Conservation (phyloP, 2,329 filamentous ascomycete species). For the Dactylellina sp. region DNA sequence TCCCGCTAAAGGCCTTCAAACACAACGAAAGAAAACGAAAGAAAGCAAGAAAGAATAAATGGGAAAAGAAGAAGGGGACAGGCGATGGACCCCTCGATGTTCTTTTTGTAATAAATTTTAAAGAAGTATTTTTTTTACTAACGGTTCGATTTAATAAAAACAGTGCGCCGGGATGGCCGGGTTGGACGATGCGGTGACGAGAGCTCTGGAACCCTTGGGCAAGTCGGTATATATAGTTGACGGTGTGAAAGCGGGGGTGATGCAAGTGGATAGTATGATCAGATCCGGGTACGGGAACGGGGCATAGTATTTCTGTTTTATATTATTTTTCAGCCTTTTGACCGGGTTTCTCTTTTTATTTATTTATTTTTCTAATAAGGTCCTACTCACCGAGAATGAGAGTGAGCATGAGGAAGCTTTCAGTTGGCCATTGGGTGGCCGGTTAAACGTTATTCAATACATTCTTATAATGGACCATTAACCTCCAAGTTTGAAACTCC, state of each 20-base stretch:
- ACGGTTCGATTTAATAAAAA: constrained; percentile 12
- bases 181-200: constrained; percentile 79
- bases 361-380: constrained; percentile 15
- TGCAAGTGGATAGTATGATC: constrained; percentile 71
- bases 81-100: too few relatives aligned
- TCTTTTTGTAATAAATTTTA: too few relatives aligned
- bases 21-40: not conserved
- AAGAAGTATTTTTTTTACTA: constrained; percentile 25
- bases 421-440: constrained; percentile 36
- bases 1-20: too few relatives aligned
- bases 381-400: constrained; percentile 23
- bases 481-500: constrained; percentile 45
- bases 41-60: not conserved
- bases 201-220: constrained; percentile 73
- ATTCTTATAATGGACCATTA: constrained; percentile 51
- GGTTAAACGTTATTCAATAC: constrained; percentile 51
- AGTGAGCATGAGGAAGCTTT: constrained; percentile 32
- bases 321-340: constrained; percentile 7
- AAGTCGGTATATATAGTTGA: constrained; percentile 76
- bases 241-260: constrained; percentile 78
- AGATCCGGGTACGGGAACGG: constrained; percentile 60
- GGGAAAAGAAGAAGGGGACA: too few relatives aligned
- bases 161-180: constrained; percentile 88
- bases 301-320: constrained; percentile 21
- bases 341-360: not conserved